A percentile compares a stretch with the other conserved stretches of the same genome.
These are phyloP conservation scores for Cucurbita argyrosperma DNA, from an alignment of 306 rosid species.

Conservation along the genomic window DNA sequence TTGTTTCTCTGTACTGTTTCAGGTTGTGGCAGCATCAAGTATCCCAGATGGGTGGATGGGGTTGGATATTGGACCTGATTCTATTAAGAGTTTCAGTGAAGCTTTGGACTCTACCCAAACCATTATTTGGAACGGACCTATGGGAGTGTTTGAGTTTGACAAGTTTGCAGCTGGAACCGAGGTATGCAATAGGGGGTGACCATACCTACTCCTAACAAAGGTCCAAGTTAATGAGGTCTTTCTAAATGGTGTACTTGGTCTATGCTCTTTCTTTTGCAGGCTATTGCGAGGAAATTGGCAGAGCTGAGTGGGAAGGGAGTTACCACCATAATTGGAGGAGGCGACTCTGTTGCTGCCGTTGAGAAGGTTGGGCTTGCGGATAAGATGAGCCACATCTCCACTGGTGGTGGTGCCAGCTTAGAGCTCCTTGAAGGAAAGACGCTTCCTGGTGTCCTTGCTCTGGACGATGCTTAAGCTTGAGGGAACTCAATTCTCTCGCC, in stretches of 20 bases:
- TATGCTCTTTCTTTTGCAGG: constrained; percentile 21
- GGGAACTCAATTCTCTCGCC: background rate
- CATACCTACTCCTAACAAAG: too few relatives aligned
- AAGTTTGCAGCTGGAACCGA: constrained; percentile 84
- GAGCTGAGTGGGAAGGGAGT: constrained; percentile 83
- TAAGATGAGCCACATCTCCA: constrained; percentile 94
- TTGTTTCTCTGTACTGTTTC: background rate
- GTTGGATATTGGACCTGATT: constrained; percentile 89
- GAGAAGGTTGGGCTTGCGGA: constrained; percentile 90
- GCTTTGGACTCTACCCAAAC: constrained; percentile 65
- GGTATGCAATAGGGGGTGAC: constrained; percentile 23
- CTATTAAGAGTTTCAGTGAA: constrained; percentile 57
- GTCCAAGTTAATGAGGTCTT: too few relatives aligned
- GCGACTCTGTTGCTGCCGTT: constrained; percentile 94
- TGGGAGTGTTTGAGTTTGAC: constrained; percentile 92
- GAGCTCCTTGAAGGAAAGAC: constrained; percentile 96
- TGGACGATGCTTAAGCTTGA: constrained; percentile 49
- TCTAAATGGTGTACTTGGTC: background rate
- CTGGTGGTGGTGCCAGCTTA: constrained; percentile 98
- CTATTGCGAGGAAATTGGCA: constrained; percentile 75
- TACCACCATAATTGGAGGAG: constrained; percentile 92
- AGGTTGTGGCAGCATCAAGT: constrained; percentile 67
- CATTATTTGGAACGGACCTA: constrained; percentile 92
- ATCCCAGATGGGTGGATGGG: constrained; percentile 99
- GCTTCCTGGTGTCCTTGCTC: constrained; percentile 95